These are phyloP conservation scores for Meredithiella fracta DNA, from an alignment of 2,329 filamentous ascomycete species.

Conservation along the genomic window DNA sequence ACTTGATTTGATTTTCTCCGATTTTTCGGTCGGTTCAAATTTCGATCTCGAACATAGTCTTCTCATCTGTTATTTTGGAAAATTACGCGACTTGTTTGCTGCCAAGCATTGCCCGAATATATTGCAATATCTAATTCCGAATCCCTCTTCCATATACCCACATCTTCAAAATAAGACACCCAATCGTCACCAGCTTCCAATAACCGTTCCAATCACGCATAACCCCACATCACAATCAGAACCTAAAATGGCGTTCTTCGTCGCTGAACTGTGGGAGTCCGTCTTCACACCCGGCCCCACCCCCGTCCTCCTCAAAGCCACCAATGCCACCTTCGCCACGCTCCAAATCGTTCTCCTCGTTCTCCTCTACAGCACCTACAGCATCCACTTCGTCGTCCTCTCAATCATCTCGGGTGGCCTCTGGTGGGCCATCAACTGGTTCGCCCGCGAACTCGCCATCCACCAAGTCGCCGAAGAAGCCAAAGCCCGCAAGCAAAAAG, in stretches of 20 bases:
- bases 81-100: not conserved
- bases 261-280: slow-evolving; percentile 72
- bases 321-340: slow-evolving; percentile 73
- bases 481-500: slow-evolving; percentile 15
- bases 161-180: too few relatives aligned
- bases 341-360: slow-evolving; percentile 63
- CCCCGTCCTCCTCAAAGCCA: slow-evolving; percentile 71
- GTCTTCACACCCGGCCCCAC: slow-evolving; percentile 89
- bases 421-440: slow-evolving; percentile 97
- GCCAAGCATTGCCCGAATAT: not conserved
- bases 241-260: slow-evolving; percentile 37
- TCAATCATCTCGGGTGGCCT: slow-evolving; percentile 64
- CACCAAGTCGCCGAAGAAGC: slow-evolving; percentile 26
- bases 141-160: too few relatives aligned
- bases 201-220: too few relatives aligned
- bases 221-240: slow-evolving; percentile 14
- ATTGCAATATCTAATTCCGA: not conserved
- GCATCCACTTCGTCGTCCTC: slow-evolving; percentile 74
- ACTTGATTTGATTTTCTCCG: not conserved
- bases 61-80: not conserved
- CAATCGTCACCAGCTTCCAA: too few relatives aligned
- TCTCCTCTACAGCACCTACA: slow-evolving; percentile 68
- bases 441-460: slow-evolving; percentile 48
- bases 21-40: not conserved
- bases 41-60: not conserved